These are phyloP conservation scores for Populus hybrid DNA, from an alignment of 441 rosid genomes.

Conservation along the genomic window DNA sequence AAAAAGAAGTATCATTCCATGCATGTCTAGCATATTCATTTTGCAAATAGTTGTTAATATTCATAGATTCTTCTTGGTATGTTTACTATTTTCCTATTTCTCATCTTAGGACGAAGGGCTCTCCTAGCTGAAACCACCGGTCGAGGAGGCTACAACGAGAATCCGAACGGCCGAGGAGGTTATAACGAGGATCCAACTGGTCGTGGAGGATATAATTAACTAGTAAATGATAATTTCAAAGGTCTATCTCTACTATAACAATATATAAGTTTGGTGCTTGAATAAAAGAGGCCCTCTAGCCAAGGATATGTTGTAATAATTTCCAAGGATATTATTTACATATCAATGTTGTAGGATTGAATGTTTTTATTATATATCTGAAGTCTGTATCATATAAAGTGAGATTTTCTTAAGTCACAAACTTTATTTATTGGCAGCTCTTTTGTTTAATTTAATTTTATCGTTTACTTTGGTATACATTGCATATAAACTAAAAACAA, in stretches of 20 bases:
- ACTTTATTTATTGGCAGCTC: too few species aligned
- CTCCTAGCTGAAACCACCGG: neutral
- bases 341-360: neutral
- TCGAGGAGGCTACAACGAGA: neutral
- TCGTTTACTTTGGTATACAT: too few species aligned
- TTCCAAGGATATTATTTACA: neutral
- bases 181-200: neutral
- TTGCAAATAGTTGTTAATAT: too few species aligned
- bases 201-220: slow-evolving; percentile 12
- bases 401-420: too few species aligned
- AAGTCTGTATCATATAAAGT: too few species aligned
- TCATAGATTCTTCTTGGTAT: too few species aligned
- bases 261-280: neutral
- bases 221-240: neutral
- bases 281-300: neutral
- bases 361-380: too few species aligned
- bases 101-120: neutral
- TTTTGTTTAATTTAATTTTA: too few species aligned
- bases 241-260: neutral
- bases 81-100: neutral
- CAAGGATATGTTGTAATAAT: neutral
- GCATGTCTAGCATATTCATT: too few species aligned
- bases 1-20: too few species aligned
- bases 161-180: neutral
- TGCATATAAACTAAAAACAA: too few species aligned